A percentile compares a stretch with the other conserved stretches of the same genome.
These are phyloP conservation scores for Silybum marianum DNA, from an alignment of 129 eudicot genomes.

Conservation along the genomic window DNA sequence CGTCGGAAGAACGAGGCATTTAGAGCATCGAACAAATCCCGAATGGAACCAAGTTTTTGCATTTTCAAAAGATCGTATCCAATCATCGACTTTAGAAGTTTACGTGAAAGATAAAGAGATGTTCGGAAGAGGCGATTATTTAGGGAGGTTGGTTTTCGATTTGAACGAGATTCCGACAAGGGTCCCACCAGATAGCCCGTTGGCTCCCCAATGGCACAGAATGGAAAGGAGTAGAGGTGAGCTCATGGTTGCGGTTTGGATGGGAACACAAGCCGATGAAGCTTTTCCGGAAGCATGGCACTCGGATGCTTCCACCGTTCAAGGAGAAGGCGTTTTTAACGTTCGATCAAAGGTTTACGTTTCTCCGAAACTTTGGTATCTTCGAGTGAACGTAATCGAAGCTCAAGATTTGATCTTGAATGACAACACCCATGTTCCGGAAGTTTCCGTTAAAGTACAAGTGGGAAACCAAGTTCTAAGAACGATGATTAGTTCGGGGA, in stretches of 20 bases:
- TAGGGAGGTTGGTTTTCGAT: slow-evolving; percentile 57
- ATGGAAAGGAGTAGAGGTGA: slow-evolving; percentile 59
- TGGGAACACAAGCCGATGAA: slow-evolving; percentile 56
- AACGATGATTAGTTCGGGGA: slow-evolving; percentile 35
- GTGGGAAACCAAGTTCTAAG: slow-evolving; percentile 51
- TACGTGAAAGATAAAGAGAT: slow-evolving; percentile 50
- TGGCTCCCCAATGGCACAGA: slow-evolving; percentile 69
- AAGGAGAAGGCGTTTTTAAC: slow-evolving; percentile 58
- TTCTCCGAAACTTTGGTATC: slow-evolving; percentile 64
- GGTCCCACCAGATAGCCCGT: slow-evolving; percentile 73
- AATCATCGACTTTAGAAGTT: slow-evolving; percentile 53
- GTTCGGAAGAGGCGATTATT: slow-evolving; percentile 52
- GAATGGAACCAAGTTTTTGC: slow-evolving; percentile 71
- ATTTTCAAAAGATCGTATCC: slow-evolving; percentile 55
- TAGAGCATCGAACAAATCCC: slow-evolving; percentile 43
- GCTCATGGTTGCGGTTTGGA: slow-evolving; percentile 65
- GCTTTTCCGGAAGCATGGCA: slow-evolving; percentile 54
- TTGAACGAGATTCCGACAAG: slow-evolving; percentile 56
- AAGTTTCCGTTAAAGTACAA: slow-evolving; percentile 50
- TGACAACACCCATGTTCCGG: slow-evolving; percentile 45
- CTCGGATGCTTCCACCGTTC: slow-evolving; percentile 52
- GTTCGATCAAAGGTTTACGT: slow-evolving; percentile 62
- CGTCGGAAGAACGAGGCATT: slow-evolving; percentile 49
- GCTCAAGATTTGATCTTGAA: slow-evolving; percentile 54
- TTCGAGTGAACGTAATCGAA: slow-evolving; percentile 57